Base-by-base conservation (phyloP, 2,329 filamentous ascomycete genomes). In the Cytospora piceicola region DNA sequence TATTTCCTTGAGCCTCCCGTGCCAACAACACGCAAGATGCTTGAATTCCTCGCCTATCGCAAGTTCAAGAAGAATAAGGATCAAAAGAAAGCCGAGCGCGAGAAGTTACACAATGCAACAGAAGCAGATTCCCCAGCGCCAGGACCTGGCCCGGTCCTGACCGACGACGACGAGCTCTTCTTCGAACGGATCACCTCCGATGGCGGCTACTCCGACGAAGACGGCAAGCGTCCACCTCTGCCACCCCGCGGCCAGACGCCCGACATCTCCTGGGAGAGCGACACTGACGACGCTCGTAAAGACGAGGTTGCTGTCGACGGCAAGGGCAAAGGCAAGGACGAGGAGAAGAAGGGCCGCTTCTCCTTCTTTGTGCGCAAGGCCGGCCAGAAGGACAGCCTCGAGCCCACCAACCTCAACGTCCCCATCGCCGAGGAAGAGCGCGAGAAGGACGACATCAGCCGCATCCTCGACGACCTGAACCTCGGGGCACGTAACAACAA, bases 401-500 rank as follows among this genome's bases (percentile, higher is more conserved):
- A 79, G 56, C 67, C 75, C 63, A 74, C 75, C 24, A 78, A 77
- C 53, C 76, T 80, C 53, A 73, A 74, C 58, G 77, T 80, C 53
- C 73, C 75, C 52, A 70, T 70, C 68, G 78, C 68, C 64, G 82
- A 77, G 75, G 84, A 74, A 32, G 79, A 81, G 64, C 75, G 76
- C 53, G 86, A 88, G 77, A 78, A 77, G 71, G 88, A 93, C 73
- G 95, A 97, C 71, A 86, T 98, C 67, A 87, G 86, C 49, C 84
- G 86, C 34, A 87, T 97, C 27, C 89, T 99, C 32, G 91, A 96
- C 73, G 86, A 91, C 54, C 85, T 99, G 68, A 94, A 96, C 74
- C 87, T 96, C 36, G 87, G 90, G 6, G 91, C 92, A 7, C 86
- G 90, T 70, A 94, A 96, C 81, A 95, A 96, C 79, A 90, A 89